Conservation (phyloP, 352 stramenopile genomes). For the Aphanomyces astaci region DNA sequence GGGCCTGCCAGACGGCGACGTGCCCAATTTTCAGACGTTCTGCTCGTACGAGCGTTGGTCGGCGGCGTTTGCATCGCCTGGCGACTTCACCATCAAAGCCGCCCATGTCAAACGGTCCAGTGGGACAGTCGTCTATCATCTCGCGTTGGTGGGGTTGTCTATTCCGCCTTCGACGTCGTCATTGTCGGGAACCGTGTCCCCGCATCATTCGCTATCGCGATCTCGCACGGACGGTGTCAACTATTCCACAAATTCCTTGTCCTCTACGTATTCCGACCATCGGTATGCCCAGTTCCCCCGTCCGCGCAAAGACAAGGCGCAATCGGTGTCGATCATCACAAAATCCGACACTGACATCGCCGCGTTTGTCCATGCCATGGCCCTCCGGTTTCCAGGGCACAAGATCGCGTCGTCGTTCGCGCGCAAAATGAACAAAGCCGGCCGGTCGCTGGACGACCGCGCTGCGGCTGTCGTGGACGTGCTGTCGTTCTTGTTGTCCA, state of each 20-base stretch:
- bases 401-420: conserved; percentile 2
- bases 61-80: conserved; percentile 55
- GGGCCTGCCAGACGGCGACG: conserved; percentile 49
- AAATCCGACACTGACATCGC: conserved; percentile 34
- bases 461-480: conserved; percentile 47
- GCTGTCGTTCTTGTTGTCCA: conserved; percentile 54
- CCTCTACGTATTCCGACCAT: neutral
- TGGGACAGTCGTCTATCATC: neutral
- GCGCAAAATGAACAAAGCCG: conserved; percentile 26
- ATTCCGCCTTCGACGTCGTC: neutral
- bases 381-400: conserved; percentile 26
- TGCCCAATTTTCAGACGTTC: conserved; percentile 57
- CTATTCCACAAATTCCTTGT: neutral
- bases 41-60: conserved; percentile 61
- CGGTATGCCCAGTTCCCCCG: neutral
- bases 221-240: neutral
- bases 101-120: conserved; percentile 34
- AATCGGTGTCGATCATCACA: conserved; percentile 47
- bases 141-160: neutral
- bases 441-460: conserved; percentile 44
- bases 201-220: neutral
- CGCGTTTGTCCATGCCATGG: conserved; percentile 23
- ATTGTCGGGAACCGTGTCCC: neutral
- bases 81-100: conserved; percentile 70
- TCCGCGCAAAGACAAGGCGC: conserved; percentile 55